Evolutionary conservation across 2,329 filamentous ascomycete genomes (phyloP).

Genomic region (Colletotrichum sp.): DNA sequence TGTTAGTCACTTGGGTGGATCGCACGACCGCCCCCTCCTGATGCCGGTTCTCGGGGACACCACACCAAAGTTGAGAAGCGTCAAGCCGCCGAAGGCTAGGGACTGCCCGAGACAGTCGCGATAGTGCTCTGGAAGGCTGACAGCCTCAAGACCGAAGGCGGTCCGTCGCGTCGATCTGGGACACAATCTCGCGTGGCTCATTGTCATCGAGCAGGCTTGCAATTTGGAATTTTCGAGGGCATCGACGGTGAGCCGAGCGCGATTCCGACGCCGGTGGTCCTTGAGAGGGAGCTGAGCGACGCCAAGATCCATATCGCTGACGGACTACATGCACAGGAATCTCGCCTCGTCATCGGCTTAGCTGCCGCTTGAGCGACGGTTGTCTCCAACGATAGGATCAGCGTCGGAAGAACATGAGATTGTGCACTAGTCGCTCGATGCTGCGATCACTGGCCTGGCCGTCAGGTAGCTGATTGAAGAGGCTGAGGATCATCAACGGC

Average conservation of each 20-base stretch:
- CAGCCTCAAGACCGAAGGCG: not conserved
- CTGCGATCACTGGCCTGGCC: too few species aligned
- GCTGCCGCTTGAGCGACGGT: too few species aligned
- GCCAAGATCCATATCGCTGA: not conserved
- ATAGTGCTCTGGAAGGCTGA: not conserved
- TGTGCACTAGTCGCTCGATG: too few species aligned
- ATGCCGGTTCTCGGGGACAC: not conserved
- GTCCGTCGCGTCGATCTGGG: not conserved
- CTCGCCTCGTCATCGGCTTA: not conserved
- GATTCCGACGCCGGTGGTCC: not conserved
- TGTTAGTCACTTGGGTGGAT: not conserved
- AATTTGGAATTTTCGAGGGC: not conserved
- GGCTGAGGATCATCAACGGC: too few species aligned
- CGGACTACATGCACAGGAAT: not conserved
- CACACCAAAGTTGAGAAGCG: not conserved
- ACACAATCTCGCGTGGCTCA: not conserved
- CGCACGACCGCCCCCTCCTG: not conserved
- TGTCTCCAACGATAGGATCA: too few species aligned
- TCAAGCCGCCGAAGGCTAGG: not conserved
- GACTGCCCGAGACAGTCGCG: not conserved
- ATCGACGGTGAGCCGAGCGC: not conserved
- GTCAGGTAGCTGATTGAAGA: too few species aligned
- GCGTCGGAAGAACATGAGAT: too few species aligned
- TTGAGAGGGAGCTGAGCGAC: not conserved
- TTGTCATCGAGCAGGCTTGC: not conserved